Evolutionary conservation across 495 filamentous ascomycete genomes (phyloP), one percentile per base, ranked within the genome.

Genomic region (Penicillium fimorum): DNA sequence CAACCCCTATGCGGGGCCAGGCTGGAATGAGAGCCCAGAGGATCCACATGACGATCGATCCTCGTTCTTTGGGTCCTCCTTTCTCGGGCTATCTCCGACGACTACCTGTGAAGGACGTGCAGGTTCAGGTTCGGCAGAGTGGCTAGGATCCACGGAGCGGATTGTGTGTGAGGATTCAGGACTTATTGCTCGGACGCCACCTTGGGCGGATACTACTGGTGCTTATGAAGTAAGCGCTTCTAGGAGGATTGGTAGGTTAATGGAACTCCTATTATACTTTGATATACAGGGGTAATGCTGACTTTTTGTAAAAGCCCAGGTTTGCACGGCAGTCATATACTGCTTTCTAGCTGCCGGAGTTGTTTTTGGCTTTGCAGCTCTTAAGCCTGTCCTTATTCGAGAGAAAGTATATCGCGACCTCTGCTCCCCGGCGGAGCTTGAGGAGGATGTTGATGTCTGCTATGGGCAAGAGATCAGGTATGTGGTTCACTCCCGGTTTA

Each of bases 261-360:
- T 30, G n/a, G 13, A 8, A 2, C 4, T 33, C 10, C 8, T 1
- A 38, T 38, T 17, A 4, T 37, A 6, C 32, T 25, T 17, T 11
- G 4, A 27, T 27, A 27, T 17, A 29, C 8, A 46, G 8, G 5
- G 8, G 5, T 24, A 7, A 44, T 37, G 30, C 50, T 64, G 20
- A 67, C 40, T 18, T n/a, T n/a, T n/a, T 29, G 9, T 1, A 25
- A 37, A 33, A 78, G 76, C 58, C 25, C 76, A 79, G 61, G 69
- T 77, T 0, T 65, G 55, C 52, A 70, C 82, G 38, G 86, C 87
- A 13, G 87, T 92, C 2, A 60, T 91, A 2, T 93, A 91, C 69
- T 96, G 91, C 72, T 83, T 96, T 40, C 79, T 95, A 38, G 82
- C 89, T 1, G 88, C 87, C 1, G 87, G 87, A 0, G 76, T 88